Conservation (phyloP, 257 asterid genomes). For the Gentiana straminea region DNA sequence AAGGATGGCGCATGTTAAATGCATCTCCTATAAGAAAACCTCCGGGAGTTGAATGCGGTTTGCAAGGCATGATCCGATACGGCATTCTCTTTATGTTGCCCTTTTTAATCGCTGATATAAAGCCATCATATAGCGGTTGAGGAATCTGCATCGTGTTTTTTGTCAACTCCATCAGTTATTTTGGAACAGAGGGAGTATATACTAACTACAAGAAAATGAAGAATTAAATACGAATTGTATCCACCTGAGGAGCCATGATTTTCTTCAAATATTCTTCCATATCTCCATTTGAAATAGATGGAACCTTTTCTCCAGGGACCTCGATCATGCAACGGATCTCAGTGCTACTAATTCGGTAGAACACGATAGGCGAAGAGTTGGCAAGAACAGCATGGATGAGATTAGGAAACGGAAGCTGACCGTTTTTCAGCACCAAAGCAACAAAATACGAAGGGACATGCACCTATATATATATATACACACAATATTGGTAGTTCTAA, state of each 20-base stretch:
- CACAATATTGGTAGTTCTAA: no score
- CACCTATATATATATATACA: conserved; percentile 9
- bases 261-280: conserved; percentile 20
- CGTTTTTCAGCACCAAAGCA: conserved; percentile 26
- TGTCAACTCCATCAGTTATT: not conserved
- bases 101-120: conserved; percentile 24
- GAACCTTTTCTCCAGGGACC: conserved; percentile 27
- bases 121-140: conserved; percentile 16
- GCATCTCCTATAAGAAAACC: conserved; percentile 26
- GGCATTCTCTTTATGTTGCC: conserved; percentile 30
- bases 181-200: not conserved
- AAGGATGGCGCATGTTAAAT: no score
- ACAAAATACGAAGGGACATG: conserved; percentile 23
- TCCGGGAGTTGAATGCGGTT: conserved; percentile 27
- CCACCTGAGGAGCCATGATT: conserved; percentile 26
- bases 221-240: not conserved
- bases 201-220: no score
- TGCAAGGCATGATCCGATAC: conserved; percentile 29
- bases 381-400: conserved; percentile 25
- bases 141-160: conserved; percentile 13
- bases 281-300: conserved; percentile 29
- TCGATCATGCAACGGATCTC: conserved; percentile 6
- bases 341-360: conserved; percentile 4
- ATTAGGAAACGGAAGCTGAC: conserved; percentile 19
- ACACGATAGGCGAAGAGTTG: conserved; percentile 24